phyloP scores from a whole-genome alignment of 345 rosid genomes.

The Eucalyptus polyanthemos region DNA sequence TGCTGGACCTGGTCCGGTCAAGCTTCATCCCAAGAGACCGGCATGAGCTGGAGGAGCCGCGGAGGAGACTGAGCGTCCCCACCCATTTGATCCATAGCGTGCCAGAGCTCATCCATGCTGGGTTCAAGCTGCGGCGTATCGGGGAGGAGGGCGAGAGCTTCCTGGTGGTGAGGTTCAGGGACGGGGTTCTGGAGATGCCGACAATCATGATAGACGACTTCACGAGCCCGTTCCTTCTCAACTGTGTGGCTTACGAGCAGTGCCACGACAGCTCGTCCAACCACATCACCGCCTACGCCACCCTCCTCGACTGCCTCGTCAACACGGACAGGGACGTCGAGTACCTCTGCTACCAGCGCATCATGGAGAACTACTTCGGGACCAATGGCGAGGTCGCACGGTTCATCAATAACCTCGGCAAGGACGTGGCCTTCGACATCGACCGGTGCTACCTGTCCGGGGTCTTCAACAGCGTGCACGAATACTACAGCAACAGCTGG shows the following conservation, averaged over 20 bases:
- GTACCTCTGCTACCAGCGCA: conserved; percentile 33
- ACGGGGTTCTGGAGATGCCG: conserved; percentile 70
- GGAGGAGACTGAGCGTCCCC: not conserved
- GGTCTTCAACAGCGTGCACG: too few species aligned
- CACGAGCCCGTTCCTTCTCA: conserved; percentile 49
- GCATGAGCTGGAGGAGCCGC: not conserved
- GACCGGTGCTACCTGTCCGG: conserved; percentile 25
- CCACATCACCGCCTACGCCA: conserved; percentile 65
- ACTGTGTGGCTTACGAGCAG: conserved; percentile 77
- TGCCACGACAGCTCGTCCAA: conserved; percentile 41
- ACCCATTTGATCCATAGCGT: conserved; percentile 38
- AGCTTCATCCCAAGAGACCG: conserved; percentile 25
- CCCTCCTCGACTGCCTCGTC: conserved; percentile 49
- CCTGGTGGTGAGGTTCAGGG: conserved; percentile 40
- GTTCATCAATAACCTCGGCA: conserved; percentile 49
- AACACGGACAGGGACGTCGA: conserved; percentile 49
- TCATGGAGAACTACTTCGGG: conserved; percentile 62
- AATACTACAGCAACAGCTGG: too few species aligned
- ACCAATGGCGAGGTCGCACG: conserved; percentile 49
- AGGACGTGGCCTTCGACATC: conserved; percentile 63
- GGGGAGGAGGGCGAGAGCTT: conserved; percentile 30
- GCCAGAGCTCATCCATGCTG: conserved; percentile 38
- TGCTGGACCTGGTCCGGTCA: conserved; percentile 57
- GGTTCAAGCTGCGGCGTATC: conserved; percentile 24
- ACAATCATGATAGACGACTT: conserved; percentile 50